Evolutionary conservation across 129 eudicot genomes (phyloP).

Genomic region (Helichrysum umbraculigerum): DNA sequence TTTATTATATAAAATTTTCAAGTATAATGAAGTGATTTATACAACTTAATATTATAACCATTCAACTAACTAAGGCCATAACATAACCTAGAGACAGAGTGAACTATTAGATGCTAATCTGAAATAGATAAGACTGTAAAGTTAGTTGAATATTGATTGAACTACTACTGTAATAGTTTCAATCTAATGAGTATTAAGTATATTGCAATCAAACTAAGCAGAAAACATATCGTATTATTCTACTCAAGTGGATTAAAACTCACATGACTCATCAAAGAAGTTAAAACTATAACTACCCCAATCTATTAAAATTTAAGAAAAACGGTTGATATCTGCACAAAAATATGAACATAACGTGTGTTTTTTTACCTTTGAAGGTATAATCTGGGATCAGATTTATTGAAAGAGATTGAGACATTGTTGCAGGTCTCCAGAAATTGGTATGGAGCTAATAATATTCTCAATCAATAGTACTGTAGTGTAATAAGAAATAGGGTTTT

Average conservation of each 20-base stretch:
- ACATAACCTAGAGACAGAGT: neutral
- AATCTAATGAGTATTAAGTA: neutral
- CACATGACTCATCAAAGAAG: constrained; percentile 39
- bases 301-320: neutral
- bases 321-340: neutral
- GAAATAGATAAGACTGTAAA: neutral
- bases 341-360: neutral
- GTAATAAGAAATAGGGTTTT: constrained; percentile 1
- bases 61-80: neutral
- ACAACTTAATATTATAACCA: neutral
- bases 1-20: neutral
- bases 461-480: neutral
- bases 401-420: constrained; percentile 37
- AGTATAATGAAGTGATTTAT: neutral
- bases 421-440: constrained; percentile 10
- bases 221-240: constrained; percentile 40
- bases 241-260: constrained; percentile 84
- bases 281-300: neutral
- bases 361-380: constrained; percentile 32
- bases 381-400: constrained; percentile 7
- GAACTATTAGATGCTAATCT: neutral
- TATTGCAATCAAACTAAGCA: neutral
- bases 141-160: neutral
- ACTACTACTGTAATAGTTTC: neutral
- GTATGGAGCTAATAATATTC: neutral